These are phyloP conservation scores for Astragalus glycyphyllos DNA, from an alignment of 306 rosid species.

Conservation along the genomic window DNA sequence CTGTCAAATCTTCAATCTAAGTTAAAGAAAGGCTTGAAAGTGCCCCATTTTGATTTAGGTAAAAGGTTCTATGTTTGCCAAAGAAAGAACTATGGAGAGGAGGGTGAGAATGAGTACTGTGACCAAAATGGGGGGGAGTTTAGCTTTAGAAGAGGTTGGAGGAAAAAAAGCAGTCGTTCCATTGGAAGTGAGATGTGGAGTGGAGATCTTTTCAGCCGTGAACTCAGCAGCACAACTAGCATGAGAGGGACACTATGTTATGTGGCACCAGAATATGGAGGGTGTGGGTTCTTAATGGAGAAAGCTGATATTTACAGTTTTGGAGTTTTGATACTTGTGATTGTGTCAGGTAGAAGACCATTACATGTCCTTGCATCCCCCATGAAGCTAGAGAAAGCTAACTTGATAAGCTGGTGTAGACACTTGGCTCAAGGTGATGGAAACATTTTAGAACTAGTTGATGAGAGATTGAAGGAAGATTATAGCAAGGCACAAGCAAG, in stretches of 20 bases:
- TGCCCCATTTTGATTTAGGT: slow-evolving; percentile 76
- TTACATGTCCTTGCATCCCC: slow-evolving; percentile 90
- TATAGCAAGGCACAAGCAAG: slow-evolving; percentile 79
- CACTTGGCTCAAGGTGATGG: slow-evolving; percentile 86
- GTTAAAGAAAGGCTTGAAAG: slow-evolving; percentile 76
- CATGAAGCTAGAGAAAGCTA: slow-evolving; percentile 96
- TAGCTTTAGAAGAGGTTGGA: slow-evolving; percentile 92
- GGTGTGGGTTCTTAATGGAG: slow-evolving; percentile 82
- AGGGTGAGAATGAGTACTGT: slow-evolving; percentile 47
- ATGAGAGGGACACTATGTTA: slow-evolving; percentile 95
- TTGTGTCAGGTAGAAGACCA: slow-evolving; percentile 93
- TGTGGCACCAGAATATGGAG: slow-evolving; percentile 93
- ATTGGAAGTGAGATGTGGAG: slow-evolving; percentile 84
- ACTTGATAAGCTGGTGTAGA: slow-evolving; percentile 88
- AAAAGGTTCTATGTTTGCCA: slow-evolving; percentile 61
- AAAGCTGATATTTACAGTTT: slow-evolving; percentile 93
- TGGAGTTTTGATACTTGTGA: slow-evolving; percentile 88
- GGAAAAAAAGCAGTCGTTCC: slow-evolving; percentile 65
- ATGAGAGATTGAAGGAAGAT: slow-evolving; percentile 76
- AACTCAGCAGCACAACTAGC: slow-evolving; percentile 98
- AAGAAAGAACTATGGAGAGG: slow-evolving; percentile 53
- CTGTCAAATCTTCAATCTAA: slow-evolving; percentile 57
- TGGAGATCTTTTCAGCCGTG: slow-evolving; percentile 89
- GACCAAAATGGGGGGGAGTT: slow-evolving; percentile 83
- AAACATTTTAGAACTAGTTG: slow-evolving; percentile 81